Percentiles rank a stretch among this genome's conserved stretches.
phyloP scores from a whole-genome alignment of 345 rosid genomes.

The Corchorus capsularis region DNA sequence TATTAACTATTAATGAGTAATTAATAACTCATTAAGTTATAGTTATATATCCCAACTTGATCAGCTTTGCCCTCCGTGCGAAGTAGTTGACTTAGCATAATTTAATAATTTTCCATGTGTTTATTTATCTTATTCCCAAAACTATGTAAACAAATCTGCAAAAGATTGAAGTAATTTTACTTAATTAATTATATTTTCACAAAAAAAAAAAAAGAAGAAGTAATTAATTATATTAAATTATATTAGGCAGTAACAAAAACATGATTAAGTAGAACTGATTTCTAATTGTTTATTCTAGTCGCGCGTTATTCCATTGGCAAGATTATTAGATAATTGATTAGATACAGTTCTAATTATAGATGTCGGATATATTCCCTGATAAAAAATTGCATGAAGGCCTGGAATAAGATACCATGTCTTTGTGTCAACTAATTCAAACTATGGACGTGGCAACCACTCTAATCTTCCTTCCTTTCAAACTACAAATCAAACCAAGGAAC shows the following conservation, averaged over 20 bases:
- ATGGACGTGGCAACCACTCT: slow-evolving; percentile 67
- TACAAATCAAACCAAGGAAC: neutral
- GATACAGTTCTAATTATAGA: neutral
- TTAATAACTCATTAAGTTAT: neutral
- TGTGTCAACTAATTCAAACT: slow-evolving; percentile 30
- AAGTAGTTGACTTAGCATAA: neutral
- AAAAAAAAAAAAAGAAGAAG: too few relatives aligned
- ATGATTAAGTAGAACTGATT: neutral
- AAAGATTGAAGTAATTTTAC: neutral
- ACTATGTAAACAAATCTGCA: neutral
- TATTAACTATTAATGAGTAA: neutral
- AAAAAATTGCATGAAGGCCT: slow-evolving; percentile 9
- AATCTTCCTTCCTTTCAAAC: slow-evolving; percentile 11
- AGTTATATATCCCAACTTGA: neutral
- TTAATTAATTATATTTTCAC: too few relatives aligned
- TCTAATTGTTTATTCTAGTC: neutral
- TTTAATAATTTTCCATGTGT: neutral
- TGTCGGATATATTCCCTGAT: slow-evolving; percentile 1
- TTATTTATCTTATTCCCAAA: neutral
- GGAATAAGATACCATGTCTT: slow-evolving; percentile 25
- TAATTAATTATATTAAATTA: too few relatives aligned
- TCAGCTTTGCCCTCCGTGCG: neutral
- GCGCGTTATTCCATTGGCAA: neutral
- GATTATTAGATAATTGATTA: neutral
- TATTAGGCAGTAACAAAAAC: neutral